Base-by-base conservation (phyloP, 2,329 filamentous ascomycete species). In the Pseudocercospora eumusae region DNA sequence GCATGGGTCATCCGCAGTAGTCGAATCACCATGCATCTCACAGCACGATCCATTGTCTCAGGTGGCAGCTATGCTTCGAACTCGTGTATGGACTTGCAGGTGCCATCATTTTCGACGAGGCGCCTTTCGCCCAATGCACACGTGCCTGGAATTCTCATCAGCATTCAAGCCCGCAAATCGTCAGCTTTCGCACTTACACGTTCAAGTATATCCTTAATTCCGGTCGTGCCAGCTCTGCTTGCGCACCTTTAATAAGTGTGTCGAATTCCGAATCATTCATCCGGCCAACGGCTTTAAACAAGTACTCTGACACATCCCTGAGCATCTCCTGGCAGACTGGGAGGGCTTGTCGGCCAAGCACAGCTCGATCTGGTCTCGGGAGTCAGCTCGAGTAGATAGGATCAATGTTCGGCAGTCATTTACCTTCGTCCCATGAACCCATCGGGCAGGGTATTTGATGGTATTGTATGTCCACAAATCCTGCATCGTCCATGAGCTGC, bases 161-260 rank as follows among this genome's bases (percentile, higher is more conserved):
- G 56, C 42, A 20, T 50, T 4, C 15, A 28, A 20, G 10, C 6
- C 10, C 6, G 28, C 28, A 8, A 31, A 40, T 18, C n/a, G 13
- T 2, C 18, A 44, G 4, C 20, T 20, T 18, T 31, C 10, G 13
- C 10, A 63, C 66, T 56, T 56, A 67, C 64, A 69, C 59, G n/a
- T 65, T 65, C 33, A 69, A 28, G 45, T 69, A 69, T 9, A 69
- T 23, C 49, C 59, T 64, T 31, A 68, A 40, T n/a, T 61, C 62
- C 4, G 54, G 54, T 28, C 49, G 57, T 55, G 45, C 27, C 28
- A 69, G 59, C 54, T 69, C 65, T 23, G 40, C 40, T 56, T 57
- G 60, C 15, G 67, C 65, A 20, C 66, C 66, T n/a, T 50, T 25
- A 9, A 69, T 65, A 27, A 69, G 59, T 20, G 18, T 49, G 15